Percentiles rank a stretch among this genome's conserved stretches.
These are phyloP conservation scores for Petunia secreta DNA, from an alignment of 257 asterid genomes.

Conservation along the genomic window DNA sequence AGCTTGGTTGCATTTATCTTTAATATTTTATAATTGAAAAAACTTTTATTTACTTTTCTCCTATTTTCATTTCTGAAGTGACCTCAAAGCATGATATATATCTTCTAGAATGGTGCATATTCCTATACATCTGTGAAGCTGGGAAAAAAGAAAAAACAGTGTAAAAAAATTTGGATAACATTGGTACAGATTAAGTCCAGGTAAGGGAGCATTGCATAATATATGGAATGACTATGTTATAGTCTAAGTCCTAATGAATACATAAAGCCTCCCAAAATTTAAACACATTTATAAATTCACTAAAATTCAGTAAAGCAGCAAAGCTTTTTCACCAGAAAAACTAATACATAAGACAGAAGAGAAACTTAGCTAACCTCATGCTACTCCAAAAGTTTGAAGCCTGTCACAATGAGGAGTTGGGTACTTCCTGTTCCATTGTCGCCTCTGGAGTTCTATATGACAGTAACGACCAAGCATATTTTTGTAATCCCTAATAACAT, in stretches of 20 bases:
- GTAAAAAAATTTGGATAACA: background rate
- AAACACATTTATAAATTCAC: background rate
- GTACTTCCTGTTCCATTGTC: slow-evolving; percentile 87
- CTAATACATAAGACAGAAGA: background rate
- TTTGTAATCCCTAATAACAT: slow-evolving; percentile 78
- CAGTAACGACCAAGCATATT: slow-evolving; percentile 88
- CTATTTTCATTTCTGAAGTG: background rate
- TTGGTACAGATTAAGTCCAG: background rate
- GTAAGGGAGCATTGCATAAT: background rate
- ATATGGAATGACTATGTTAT: background rate
- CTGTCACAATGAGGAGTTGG: slow-evolving; percentile 95
- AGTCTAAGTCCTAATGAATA: background rate
- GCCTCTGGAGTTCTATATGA: slow-evolving; percentile 95
- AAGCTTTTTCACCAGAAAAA: background rate
- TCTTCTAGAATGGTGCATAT: background rate
- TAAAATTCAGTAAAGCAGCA: background rate
- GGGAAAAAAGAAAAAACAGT: background rate
- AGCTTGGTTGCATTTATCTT: background rate
- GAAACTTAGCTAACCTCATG: slow-evolving; percentile 59
- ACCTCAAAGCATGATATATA: background rate
- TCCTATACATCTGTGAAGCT: background rate
- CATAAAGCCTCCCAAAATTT: background rate
- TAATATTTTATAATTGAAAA: background rate
- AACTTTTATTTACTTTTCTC: background rate
- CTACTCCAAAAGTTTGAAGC: slow-evolving; percentile 69